Evolutionary conservation across 2,329 filamentous ascomycete species (phyloP).

Genomic region (Fusarium guadeloupense): DNA sequence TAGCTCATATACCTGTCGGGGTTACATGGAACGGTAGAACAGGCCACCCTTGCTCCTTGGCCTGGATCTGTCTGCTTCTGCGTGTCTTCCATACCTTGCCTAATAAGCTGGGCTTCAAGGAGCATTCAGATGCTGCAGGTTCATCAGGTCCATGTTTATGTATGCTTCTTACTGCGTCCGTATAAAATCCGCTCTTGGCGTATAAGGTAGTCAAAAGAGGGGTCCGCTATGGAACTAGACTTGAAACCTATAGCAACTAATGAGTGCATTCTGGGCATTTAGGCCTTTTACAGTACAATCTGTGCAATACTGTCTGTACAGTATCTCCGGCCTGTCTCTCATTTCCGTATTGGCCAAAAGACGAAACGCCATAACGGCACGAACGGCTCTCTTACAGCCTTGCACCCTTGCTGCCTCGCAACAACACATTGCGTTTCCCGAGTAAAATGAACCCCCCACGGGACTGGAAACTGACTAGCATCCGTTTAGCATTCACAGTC

Average conservation of each 20-base stretch:
- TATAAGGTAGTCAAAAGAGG: too few species aligned
- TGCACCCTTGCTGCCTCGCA: slow-evolving; percentile 1
- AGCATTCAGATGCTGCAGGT: neutral
- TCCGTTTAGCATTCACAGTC: neutral
- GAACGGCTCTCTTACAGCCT: neutral
- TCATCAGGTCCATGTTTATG: too few species aligned
- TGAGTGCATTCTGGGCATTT: too few species aligned
- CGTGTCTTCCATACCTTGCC: too few species aligned
- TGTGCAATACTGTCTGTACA: too few species aligned
- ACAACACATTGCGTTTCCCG: neutral
- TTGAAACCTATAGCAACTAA: too few species aligned
- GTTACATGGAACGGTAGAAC: neutral
- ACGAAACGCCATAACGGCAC: neutral
- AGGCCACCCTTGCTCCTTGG: neutral
- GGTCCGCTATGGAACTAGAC: too few species aligned
- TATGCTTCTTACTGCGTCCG: neutral
- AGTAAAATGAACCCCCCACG: neutral
- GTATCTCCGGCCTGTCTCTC: neutral
- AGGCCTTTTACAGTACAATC: too few species aligned
- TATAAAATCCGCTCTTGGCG: neutral
- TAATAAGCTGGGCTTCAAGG: too few species aligned
- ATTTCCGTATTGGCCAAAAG: neutral
- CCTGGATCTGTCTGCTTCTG: neutral
- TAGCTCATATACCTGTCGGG: neutral
- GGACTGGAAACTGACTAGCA: neutral